These are phyloP conservation scores for Cynanchum wilfordii DNA, from an alignment of 257 asterid genomes.

Conservation along the genomic window DNA sequence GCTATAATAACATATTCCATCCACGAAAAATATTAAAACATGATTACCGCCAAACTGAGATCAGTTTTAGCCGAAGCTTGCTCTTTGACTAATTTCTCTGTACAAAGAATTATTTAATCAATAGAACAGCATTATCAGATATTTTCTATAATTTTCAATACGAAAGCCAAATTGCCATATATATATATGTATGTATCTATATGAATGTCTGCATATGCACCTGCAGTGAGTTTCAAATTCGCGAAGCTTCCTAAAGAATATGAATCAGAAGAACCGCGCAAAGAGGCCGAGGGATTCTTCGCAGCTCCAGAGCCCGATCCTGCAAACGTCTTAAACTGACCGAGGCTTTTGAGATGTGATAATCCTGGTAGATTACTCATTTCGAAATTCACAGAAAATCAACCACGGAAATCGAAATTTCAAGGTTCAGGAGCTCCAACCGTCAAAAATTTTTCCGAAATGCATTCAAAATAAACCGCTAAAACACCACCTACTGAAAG, in stretches of 20 bases:
- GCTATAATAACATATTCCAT: background rate
- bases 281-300: conserved; percentile 38
- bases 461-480: background rate
- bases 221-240: conserved; percentile 88
- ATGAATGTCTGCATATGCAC: conserved; percentile 16
- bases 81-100: conserved; percentile 91
- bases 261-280: conserved; percentile 46
- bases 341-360: conserved; percentile 65
- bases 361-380: conserved; percentile 69
- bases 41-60: conserved; percentile 72
- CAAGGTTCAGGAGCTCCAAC: background rate
- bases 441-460: background rate
- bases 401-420: background rate
- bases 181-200: too few species aligned
- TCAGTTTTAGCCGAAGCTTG: conserved; percentile 90
- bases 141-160: background rate
- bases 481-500: background rate
- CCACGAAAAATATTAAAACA: background rate
- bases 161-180: background rate
- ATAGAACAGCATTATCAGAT: background rate
- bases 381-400: conserved; percentile 26
- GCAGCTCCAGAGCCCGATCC: conserved; percentile 45
- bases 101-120: background rate
- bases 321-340: conserved; percentile 42
- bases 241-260: conserved; percentile 67